Base-by-base conservation (phyloP, 306 rosid genomes). In the Inga laurina region DNA sequence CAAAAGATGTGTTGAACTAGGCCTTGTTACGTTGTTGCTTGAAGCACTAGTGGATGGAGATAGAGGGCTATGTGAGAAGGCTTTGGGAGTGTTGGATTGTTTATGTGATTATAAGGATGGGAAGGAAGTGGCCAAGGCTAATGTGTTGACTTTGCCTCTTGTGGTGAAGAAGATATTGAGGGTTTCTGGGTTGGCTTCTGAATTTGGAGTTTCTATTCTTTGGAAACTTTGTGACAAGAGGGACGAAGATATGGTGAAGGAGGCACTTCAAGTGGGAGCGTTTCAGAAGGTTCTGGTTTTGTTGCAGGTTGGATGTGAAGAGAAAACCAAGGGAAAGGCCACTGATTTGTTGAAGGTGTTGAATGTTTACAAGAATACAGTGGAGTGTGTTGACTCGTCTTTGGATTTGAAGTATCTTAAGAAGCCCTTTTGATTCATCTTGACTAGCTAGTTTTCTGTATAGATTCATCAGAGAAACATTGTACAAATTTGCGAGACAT, bases 231-330 rank as follows among this genome's bases (percentile, higher is more conserved):
- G 86, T 82, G 83, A 82, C 9, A 85, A 89, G 69, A 85, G 13
- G 10, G 85, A 83, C 12, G 88, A 85, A 16, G 41, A 7, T 45
- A 74, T 69, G 79, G 43, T 89, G 79, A 70, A 88, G 62, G 97
- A 91, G 76, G 97, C 90, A 14, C 48, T 92, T 86, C 94, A 89
- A 74, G 88, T 86, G 32, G 97, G 94, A 15, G 92, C 87, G 32
- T 89, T 93, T 73, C 93, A 93, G 84, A 95, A 95, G 84, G 79
- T 93, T 5, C 84, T 95, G 92, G 92, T 95, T 76, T 24, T 93
- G 79, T 84, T 95, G 87, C 98, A 95, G 77, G 89, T 93, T 48
- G 97, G 98, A 1, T 92, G 94, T 79, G 87, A 81, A 15, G 94
- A 87, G 73, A 78, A 66, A 16, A 84, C 86, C 34, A 95, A 89